Evolutionary conservation across 768 basidiomycete genomes (phyloP), one percentile per base, ranked within the genome.

Genomic region (Leccinum subgranulosum): DNA sequence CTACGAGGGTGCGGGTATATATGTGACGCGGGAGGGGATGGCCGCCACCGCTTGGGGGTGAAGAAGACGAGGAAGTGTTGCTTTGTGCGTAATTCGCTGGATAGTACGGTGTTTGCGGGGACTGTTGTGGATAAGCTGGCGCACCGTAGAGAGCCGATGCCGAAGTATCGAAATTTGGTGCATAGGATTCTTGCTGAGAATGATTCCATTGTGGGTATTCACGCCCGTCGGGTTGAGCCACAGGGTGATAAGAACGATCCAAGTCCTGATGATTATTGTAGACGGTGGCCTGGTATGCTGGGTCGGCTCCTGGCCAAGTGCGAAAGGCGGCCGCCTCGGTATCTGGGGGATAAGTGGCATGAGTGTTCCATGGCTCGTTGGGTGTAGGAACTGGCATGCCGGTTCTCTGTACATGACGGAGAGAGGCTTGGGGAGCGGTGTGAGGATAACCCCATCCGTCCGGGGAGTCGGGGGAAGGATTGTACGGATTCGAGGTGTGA

Each of bases 1-100:
- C 95, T 56, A 97, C 92, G 7, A 97, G 83, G 2, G 94, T 94
- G 53, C 93, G 83, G 11, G 91, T 91, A 72, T 91, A 94, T 6
- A 84, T 78, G 63, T 88, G 81, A 55, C 85, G 79, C n/a, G 86
- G 80, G 55, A 82, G 73, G 54, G 84, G 76, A 43, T 78, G 74
- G 39, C 75, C 64, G 11, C 28, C 53, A 27, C 72, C 57, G 47
- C 73, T 68, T 48, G 75, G 73, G 17, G 72, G 65, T 51, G 72
- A 66, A 48, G 66, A 55, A 4, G 66, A 57, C 0, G 69, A 69
- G 6, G 63, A 34, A 34, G 41, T 11, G 39, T 50, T 68, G 62
- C 64, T 66, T 46, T 63, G 70, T 31, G 64, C n/a, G 33, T 66
- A 63, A 43, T 49, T 64, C 51, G 54, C 51, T 55, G 68, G 74